Evolutionary conservation across 129 eudicot species (phyloP).

Genomic region (Arctium lappa): DNA sequence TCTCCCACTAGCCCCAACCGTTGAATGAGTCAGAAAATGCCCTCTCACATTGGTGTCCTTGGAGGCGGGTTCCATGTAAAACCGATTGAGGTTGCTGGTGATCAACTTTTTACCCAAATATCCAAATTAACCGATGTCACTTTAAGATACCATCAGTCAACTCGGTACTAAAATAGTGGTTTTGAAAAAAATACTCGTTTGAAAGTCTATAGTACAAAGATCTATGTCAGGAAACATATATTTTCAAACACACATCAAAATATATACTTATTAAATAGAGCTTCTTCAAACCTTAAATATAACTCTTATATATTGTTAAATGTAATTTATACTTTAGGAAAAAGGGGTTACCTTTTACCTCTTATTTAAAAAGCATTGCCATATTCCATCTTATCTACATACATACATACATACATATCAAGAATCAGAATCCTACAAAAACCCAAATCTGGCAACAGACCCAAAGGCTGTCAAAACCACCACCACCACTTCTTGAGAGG

Average conservation of each 20-base stretch:
- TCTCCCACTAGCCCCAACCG: too few relatives aligned
- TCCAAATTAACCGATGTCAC: too few relatives aligned
- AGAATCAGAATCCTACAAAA: conserved; percentile 36
- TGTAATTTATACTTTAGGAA: neutral
- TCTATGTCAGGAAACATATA: neutral
- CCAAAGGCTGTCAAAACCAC: conserved; percentile 5
- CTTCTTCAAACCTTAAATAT: neutral
- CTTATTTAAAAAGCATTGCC: neutral
- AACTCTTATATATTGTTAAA: neutral
- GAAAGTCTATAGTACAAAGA: neutral
- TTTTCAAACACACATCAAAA: too few relatives aligned
- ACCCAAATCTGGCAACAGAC: conserved; percentile 23
- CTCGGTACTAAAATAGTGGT: too few relatives aligned
- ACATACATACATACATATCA: neutral
- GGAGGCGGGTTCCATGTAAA: too few relatives aligned
- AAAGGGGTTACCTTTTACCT: neutral
- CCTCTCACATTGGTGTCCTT: too few relatives aligned
- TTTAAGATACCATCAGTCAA: too few relatives aligned
- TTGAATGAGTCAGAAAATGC: too few relatives aligned
- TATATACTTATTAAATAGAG: too few relatives aligned
- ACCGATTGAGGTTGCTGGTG: too few relatives aligned
- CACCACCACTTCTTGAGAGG: neutral
- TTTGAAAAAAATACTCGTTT: neutral
- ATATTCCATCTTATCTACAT: conserved; percentile 24
- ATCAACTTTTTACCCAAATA: too few relatives aligned